Evolutionary conservation across 2,329 filamentous ascomycete species (phyloP), one percentile per base, ranked within the genome.

Genomic region (Fusarium goolgardi): DNA sequence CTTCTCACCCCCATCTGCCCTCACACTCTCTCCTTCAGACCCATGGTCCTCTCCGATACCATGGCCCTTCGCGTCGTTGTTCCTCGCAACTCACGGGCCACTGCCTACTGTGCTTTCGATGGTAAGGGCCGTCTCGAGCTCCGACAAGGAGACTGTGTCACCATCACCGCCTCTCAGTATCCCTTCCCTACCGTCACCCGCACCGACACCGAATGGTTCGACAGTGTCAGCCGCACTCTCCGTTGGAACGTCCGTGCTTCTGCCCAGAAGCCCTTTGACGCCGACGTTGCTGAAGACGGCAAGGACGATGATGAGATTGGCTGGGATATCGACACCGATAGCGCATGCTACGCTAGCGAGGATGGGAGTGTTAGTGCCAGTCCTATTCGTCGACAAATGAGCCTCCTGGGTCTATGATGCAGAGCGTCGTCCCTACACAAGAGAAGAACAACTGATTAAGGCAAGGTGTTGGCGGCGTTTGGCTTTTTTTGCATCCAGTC

Each of bases 1-100:
- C 89, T 98, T 41, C 88, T 99, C 55, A 99, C 96, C 0, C 96
- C 96, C 21, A 98, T 99, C 79, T 99, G 96, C 80, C 96, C 96
- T 11, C 96, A 99, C 77, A 98, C 95, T 0, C 85, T 99, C 18
- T 97, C 93, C 16, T 99, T 99, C 87, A 89, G 96, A 12, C 96
- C 96, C 34, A 98, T 99, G 96, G 92, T 99, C 10, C 88, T 99
- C 49, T 97, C 94, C 49, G 96, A 99, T 81, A 96, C 92, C 57
- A 93, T 97, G 85, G 90, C 94, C 18, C 88, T 99, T 63, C 93
- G 94, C 51, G 92, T 99, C 53, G 91, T 91, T 7, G 90, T 99
- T 15, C 96, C 96, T 1, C 86, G 86, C 66, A 89, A 90, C 75
- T 96, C 93, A 39, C 91, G 96, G 46, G 95, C 94, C 18, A 97